A percentile compares a stretch with the other conserved stretches of the same genome.
Conservation (phyloP, 2,329 filamentous ascomycete species). For the Stromatinia cepivora region DNA sequence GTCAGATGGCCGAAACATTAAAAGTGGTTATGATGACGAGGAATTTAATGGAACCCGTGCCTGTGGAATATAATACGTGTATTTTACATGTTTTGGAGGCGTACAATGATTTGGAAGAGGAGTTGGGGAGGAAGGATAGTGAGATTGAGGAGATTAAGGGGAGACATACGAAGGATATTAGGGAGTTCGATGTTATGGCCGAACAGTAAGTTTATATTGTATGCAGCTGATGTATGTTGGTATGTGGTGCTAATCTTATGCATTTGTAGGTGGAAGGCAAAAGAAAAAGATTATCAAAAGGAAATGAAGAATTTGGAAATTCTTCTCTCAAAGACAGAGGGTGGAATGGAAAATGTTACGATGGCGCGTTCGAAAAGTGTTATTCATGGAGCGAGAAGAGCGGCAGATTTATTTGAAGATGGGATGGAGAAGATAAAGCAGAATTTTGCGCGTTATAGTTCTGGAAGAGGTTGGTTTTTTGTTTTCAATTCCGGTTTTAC, state of each 20-base stretch:
- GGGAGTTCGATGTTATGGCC: constrained; percentile 36
- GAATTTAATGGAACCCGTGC: constrained; percentile 32
- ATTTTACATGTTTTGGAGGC: constrained; percentile 40
- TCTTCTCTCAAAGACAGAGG: constrained; percentile 36
- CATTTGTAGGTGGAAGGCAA: constrained; percentile 32
- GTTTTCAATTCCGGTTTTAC: neutral
- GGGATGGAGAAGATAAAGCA: constrained; percentile 34
- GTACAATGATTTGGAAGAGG: constrained; percentile 34
- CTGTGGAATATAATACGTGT: constrained; percentile 38
- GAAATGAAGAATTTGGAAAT: constrained; percentile 40
- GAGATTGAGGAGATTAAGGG: constrained; percentile 35
- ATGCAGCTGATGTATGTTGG: neutral
- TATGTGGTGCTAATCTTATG: neutral
- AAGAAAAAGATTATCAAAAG: constrained; percentile 37
- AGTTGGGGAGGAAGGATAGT: constrained; percentile 31
- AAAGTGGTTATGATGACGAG: constrained; percentile 41
- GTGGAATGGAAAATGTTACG: constrained; percentile 38
- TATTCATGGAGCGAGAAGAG: constrained; percentile 34
- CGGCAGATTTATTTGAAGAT: constrained; percentile 29
- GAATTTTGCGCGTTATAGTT: constrained; percentile 25
- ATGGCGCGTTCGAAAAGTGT: constrained; percentile 38
- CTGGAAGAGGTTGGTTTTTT: constrained; percentile 15
- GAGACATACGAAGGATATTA: constrained; percentile 34
- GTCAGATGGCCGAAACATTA: constrained; percentile 40
- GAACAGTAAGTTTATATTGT: constrained; percentile 18